phyloP scores from a whole-genome alignment of 805 yeast genomes.

The Schwanniomyces polymorphus region DNA sequence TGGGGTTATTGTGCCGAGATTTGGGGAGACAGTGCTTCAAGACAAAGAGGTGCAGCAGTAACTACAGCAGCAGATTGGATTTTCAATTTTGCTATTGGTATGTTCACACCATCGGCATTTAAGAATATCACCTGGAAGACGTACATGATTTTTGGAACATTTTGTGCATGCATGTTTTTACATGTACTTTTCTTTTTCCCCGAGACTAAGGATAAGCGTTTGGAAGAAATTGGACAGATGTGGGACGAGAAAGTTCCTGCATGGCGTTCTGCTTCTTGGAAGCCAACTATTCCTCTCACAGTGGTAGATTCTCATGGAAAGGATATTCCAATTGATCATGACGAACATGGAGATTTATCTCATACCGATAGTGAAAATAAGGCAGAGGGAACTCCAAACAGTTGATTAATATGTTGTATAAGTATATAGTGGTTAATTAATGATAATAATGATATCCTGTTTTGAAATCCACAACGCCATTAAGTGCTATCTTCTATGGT shows the following conservation, averaged over 20 bases:
- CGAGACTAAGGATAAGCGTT: conserved; percentile 60
- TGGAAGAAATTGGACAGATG: conserved; percentile 54
- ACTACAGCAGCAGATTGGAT: conserved; percentile 67
- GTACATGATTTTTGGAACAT: conserved; percentile 48
- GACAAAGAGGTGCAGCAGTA: conserved; percentile 67
- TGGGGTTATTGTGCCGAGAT: conserved; percentile 68
- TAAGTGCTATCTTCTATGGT: too few species aligned
- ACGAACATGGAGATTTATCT: background rate
- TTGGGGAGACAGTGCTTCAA: conserved; percentile 48
- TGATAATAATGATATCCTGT: too few species aligned
- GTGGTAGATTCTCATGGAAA: background rate
- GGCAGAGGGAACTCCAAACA: conserved; percentile 1
- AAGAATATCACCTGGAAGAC: conserved; percentile 45
- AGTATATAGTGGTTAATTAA: too few species aligned
- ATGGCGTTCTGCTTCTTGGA: conserved; percentile 33
- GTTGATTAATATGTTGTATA: too few species aligned
- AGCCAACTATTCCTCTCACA: conserved; percentile 21
- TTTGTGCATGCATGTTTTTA: conserved; percentile 46
- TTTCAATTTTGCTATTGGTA: conserved; percentile 61
- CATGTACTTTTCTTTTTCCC: conserved; percentile 55
- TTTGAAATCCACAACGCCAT: too few species aligned
- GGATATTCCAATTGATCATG: background rate
- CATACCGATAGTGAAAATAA: conserved; percentile 3
- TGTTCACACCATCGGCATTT: conserved; percentile 56
- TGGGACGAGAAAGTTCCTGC: conserved; percentile 41